Evolutionary conservation across 148 eudicot genomes (phyloP).

Genomic region (Oxyria digyna): DNA sequence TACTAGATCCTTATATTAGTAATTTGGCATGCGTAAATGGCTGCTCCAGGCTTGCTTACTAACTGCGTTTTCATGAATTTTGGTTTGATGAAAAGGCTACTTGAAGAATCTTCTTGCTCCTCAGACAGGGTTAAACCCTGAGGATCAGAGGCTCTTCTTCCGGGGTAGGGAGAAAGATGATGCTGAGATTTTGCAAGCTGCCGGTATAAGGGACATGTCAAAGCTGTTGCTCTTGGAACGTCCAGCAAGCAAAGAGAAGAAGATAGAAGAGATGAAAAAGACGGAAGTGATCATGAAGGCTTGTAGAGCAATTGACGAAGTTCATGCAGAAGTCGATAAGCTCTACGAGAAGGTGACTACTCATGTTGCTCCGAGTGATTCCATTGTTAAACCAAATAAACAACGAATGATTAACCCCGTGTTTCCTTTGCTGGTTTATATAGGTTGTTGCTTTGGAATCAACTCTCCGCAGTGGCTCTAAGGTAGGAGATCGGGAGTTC

Average conservation of each 20-base stretch:
- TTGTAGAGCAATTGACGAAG: conserved; percentile 47
- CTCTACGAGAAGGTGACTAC: conserved; percentile 53
- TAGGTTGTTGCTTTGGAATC: conserved; percentile 59
- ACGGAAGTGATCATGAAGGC: conserved; percentile 34
- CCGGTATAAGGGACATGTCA: conserved; percentile 67
- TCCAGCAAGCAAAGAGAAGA: conserved; percentile 28
- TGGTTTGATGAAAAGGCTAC: conserved; percentile 32
- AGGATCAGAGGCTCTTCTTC: conserved; percentile 54
- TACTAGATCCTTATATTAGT: background rate
- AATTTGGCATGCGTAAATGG: background rate
- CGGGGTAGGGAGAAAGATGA: conserved; percentile 77
- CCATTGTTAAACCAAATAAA: background rate
- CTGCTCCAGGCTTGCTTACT: background rate
- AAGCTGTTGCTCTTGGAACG: conserved; percentile 67
- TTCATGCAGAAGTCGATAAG: conserved; percentile 59
- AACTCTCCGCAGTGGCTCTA: conserved; percentile 40
- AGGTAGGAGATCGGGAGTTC: conserved; percentile 20
- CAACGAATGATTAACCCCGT: background rate
- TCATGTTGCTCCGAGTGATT: background rate
- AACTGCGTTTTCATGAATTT: conserved; percentile 6
- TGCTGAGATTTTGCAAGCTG: conserved; percentile 37
- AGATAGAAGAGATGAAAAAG: conserved; percentile 36
- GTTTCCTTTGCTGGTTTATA: conserved; percentile 5
- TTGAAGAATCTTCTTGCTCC: conserved; percentile 49
- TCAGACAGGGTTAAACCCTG: conserved; percentile 47